These are phyloP conservation scores for Atkinsonella texensis DNA, from an alignment of 2,329 filamentous ascomycete species.

Conservation along the genomic window DNA sequence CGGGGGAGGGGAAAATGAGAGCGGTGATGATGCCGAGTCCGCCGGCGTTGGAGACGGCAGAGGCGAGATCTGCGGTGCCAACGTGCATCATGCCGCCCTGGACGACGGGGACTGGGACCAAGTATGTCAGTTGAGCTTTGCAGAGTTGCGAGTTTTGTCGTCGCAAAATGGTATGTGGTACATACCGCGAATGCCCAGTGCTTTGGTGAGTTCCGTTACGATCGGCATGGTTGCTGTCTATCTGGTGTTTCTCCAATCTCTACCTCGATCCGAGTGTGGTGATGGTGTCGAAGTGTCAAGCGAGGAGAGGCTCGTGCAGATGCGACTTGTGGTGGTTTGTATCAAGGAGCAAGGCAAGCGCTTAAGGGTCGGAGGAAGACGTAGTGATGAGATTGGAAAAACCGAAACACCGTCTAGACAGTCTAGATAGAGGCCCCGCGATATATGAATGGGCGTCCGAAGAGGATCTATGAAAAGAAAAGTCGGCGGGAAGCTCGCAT, in stretches of 20 bases:
- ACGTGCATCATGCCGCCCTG: conserved; percentile 85
- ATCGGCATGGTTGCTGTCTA: conserved; percentile 35
- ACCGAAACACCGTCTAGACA: not conserved
- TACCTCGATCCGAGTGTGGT: not conserved
- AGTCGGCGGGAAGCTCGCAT: not conserved
- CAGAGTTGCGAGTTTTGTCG: not conserved
- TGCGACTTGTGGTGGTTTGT: not conserved
- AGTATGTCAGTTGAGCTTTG: not conserved
- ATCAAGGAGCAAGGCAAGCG: not conserved
- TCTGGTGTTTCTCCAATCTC: not conserved
- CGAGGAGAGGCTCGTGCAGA: not conserved
- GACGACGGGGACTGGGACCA: conserved; percentile 56
- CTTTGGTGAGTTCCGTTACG: conserved; percentile 44
- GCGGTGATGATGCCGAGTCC: conserved; percentile 74
- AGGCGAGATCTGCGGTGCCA: conserved; percentile 67
- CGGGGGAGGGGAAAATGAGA: conserved; percentile 84
- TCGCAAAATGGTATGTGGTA: not conserved
- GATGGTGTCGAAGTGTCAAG: not conserved
- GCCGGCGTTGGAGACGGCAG: conserved; percentile 70
- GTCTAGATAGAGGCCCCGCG: not conserved
- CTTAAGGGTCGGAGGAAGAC: not conserved
- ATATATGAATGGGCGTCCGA: not conserved
- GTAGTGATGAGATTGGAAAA: not conserved
- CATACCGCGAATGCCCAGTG: conserved; percentile 41
- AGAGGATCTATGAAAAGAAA: not conserved